phyloP scores from a whole-genome alignment of 139 green algal genomes.

The Tetraselmis striata region DNA sequence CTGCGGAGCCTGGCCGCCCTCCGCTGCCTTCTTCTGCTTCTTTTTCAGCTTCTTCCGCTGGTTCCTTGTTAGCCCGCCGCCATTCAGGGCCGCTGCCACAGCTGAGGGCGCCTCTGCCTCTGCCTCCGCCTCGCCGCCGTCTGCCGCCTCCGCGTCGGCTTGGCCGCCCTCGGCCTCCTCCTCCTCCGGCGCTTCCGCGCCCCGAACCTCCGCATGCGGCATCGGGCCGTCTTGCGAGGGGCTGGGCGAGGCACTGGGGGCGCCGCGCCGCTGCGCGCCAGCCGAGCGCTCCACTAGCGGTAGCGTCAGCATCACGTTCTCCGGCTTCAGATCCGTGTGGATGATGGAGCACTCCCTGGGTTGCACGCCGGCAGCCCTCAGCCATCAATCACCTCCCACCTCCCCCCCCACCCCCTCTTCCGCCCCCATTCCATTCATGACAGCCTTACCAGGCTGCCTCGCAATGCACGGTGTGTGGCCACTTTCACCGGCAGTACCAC shows the following conservation, averaged over 20 bases:
- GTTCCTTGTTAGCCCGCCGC: slow-evolving; percentile 64
- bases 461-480: no score
- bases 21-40: slow-evolving; percentile 63
- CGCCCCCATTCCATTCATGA: no score
- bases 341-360: slow-evolving; percentile 72
- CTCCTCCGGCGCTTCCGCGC: not conserved
- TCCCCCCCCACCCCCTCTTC: no score
- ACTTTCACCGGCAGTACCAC: no score
- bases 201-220: not conserved
- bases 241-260: not conserved
- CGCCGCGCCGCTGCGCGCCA: not conserved
- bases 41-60: slow-evolving; percentile 88
- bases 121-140: not conserved
- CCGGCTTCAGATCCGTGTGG: slow-evolving; percentile 95
- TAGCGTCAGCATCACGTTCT: slow-evolving; percentile 91
- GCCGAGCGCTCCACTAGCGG: slow-evolving; percentile 34
- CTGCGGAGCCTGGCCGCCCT: not conserved
- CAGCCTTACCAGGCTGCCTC: no score
- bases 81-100: slow-evolving; percentile 1
- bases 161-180: not conserved
- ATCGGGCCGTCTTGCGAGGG: not conserved
- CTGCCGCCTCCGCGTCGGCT: not conserved
- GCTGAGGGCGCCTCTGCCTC: slow-evolving; percentile 15
- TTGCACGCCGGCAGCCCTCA: not conserved
- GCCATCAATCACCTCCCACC: no score